phyloP scores from a whole-genome alignment of 345 rosid species.

The Pistacia atlantica region DNA sequence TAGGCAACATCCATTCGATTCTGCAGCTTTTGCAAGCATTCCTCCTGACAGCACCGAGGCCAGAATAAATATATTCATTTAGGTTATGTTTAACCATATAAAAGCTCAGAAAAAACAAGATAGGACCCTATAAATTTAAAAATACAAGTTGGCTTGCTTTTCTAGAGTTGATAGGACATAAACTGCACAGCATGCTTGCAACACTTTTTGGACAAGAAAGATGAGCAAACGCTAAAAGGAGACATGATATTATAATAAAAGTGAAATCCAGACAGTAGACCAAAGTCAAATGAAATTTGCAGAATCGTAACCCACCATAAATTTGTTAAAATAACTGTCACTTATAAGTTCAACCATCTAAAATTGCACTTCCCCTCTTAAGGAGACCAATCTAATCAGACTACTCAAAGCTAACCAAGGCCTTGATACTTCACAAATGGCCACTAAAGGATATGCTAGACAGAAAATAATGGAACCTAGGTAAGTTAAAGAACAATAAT shows the following conservation, averaged over 20 bases:
- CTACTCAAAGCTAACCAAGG: background rate
- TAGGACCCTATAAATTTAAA: background rate
- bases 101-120: background rate
- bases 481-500: background rate
- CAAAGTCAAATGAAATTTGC: background rate
- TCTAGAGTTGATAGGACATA: background rate
- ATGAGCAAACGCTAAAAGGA: background rate
- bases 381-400: background rate
- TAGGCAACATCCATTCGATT: conserved; percentile 83
- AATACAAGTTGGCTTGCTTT: background rate
- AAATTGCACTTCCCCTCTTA: too few relatives aligned
- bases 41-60: conserved; percentile 63
- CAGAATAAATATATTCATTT: background rate
- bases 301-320: background rate
- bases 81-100: background rate
- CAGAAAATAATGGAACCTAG: too few relatives aligned
- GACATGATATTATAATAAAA: background rate
- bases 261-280: background rate
- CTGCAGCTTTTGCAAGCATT: conserved; percentile 82
- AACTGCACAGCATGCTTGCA: background rate
- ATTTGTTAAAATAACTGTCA: background rate
- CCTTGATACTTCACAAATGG: background rate
- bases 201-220: background rate
- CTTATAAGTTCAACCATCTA: background rate
- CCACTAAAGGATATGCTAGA: background rate